These are phyloP conservation scores for Penicillium ochrochloron DNA, from an alignment of 495 filamentous ascomycete genomes.

Conservation along the genomic window DNA sequence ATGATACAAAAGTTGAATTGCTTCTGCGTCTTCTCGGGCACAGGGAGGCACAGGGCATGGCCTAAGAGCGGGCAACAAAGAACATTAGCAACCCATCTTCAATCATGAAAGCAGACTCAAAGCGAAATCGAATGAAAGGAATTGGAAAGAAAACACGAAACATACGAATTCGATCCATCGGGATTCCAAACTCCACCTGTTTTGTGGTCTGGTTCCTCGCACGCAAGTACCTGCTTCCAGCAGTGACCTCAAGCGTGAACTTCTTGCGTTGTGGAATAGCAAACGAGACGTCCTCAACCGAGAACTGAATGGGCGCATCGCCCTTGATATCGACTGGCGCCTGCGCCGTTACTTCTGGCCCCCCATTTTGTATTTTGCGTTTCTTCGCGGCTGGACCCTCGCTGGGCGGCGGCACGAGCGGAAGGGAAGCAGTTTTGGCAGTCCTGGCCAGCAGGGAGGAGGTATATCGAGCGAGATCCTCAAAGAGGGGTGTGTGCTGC, in stretches of 20 bases:
- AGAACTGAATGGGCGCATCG: constrained; percentile 45
- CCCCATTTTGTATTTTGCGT: constrained; percentile 58
- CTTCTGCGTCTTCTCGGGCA: constrained; percentile 86
- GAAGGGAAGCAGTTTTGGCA: constrained; percentile 30
- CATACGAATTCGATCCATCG: constrained; percentile 76
- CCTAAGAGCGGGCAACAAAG: constrained; percentile 47
- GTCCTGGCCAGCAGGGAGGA: constrained; percentile 48
- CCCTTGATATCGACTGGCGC: constrained; percentile 48
- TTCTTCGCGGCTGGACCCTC: constrained; percentile 56
- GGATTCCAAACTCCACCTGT: constrained; percentile 69
- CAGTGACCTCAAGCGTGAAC: constrained; percentile 73
- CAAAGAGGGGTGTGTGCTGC: constrained; percentile 48
- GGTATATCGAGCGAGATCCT: constrained; percentile 55
- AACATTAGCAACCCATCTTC: constrained; percentile 4
- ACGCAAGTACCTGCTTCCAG: constrained; percentile 63
- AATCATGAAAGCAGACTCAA: not conserved
- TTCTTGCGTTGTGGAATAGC: constrained; percentile 91
- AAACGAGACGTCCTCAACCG: constrained; percentile 74
- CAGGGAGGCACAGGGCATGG: constrained; percentile 79
- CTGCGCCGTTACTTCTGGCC: constrained; percentile 43
- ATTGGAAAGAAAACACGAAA: constrained; percentile 11
- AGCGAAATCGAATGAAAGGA: not conserved
- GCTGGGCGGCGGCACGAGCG: constrained; percentile 30
- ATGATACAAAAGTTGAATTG: constrained; percentile 91
- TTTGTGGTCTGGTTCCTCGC: constrained; percentile 68